phyloP scores from a whole-genome alignment of 2,329 filamentous ascomycete species.

The Colletotrichum cordylinicola region DNA sequence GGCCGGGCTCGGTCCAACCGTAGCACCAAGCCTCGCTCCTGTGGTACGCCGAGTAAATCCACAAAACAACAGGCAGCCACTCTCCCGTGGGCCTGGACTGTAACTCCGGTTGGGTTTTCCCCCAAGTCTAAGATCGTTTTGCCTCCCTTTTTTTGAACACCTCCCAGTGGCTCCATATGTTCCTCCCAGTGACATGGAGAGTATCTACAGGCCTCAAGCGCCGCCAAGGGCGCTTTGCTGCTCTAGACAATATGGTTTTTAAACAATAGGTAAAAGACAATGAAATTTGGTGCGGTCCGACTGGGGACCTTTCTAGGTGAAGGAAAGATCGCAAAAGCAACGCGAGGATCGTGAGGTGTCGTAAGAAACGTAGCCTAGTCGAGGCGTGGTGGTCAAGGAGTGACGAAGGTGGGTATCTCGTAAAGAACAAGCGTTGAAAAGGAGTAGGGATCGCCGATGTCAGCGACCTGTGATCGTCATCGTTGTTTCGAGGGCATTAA shows the following conservation, averaged over 20 bases:
- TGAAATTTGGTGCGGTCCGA: not conserved
- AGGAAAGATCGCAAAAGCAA: not conserved
- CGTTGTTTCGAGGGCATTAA: slow-evolving; percentile 16
- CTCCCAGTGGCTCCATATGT: slow-evolving; percentile 12
- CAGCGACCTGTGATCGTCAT: not conserved
- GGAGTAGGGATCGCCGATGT: slow-evolving; percentile 12
- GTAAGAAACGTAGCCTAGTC: slow-evolving; percentile 17
- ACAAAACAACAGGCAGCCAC: slow-evolving; percentile 15
- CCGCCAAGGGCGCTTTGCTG: not conserved
- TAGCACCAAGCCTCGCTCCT: not conserved
- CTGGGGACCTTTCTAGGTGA: not conserved
- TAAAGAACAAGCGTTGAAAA: slow-evolving; percentile 2
- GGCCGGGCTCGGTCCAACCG: not conserved
- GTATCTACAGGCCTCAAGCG: slow-evolving; percentile 15
- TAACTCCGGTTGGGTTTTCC: slow-evolving; percentile 10
- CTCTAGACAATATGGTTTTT: slow-evolving; percentile 8
- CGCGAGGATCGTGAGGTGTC: slow-evolving; percentile 4
- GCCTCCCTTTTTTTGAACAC: not conserved
- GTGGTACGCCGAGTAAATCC: slow-evolving; percentile 15
- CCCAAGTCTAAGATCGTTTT: slow-evolving; percentile 15
- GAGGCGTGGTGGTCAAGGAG: slow-evolving; percentile 16
- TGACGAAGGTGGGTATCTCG: slow-evolving; percentile 31
- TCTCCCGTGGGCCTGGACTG: slow-evolving; percentile 9
- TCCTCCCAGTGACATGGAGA: not conserved
- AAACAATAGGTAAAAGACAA: slow-evolving; percentile 17